phyloP scores from a whole-genome alignment of 331 rosid species.

The Ulmus americana region DNA sequence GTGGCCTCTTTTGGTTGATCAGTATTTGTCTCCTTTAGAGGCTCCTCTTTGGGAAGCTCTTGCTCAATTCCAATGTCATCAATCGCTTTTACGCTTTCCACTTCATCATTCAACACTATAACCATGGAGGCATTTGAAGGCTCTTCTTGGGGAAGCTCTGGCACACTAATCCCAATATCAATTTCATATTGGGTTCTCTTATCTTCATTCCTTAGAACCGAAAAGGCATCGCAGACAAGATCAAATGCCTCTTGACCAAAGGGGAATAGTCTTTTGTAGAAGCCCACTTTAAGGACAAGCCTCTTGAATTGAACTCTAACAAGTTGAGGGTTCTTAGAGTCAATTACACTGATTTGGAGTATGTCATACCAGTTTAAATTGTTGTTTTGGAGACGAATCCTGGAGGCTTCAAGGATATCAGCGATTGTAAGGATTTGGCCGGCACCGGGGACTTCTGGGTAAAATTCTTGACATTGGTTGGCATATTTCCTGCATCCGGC shows the following conservation, averaged over 20 bases:
- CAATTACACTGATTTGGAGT: slow-evolving; percentile 18
- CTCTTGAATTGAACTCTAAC: slow-evolving; percentile 20
- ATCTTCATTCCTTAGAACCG: slow-evolving; percentile 9
- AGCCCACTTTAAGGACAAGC: slow-evolving; percentile 16
- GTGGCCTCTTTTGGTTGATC: no score
- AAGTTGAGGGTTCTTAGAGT: slow-evolving; percentile 2
- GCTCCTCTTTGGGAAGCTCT: no score
- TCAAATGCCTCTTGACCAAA: slow-evolving; percentile 18
- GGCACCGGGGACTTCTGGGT: background rate
- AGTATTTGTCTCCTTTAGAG: no score
- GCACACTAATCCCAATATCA: slow-evolving; percentile 1
- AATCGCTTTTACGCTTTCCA: no score
- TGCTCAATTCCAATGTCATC: no score
- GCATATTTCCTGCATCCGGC: slow-evolving; percentile 9
- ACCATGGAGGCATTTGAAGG: no score
- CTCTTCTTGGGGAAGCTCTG: background rate
- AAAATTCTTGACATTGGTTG: background rate
- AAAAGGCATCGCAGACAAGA: slow-evolving; percentile 27
- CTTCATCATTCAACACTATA: no score
- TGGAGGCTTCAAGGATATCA: slow-evolving; percentile 16
- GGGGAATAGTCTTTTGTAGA: slow-evolving; percentile 16
- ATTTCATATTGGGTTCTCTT: slow-evolving; percentile 18
- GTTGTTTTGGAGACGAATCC: background rate
- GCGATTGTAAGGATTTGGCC: slow-evolving; percentile 14
- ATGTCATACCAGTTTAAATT: slow-evolving; percentile 24